Percentiles rank a stretch among this genome's conserved stretches.
phyloP scores from a whole-genome alignment of 495 filamentous ascomycete species.

The Tuber calosporum region DNA sequence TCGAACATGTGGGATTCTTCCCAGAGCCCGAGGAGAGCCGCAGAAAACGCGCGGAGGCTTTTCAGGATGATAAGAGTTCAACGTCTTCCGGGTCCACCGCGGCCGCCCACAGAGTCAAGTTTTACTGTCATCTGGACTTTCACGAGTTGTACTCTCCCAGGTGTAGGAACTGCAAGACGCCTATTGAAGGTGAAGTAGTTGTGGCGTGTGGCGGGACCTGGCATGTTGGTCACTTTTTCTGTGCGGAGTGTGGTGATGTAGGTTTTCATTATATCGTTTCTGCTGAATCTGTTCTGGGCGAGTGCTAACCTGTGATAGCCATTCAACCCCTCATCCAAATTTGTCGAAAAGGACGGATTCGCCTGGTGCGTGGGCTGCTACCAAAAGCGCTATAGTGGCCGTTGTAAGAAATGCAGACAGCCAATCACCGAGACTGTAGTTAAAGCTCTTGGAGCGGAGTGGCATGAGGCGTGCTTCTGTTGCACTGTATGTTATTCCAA shows the following conservation, averaged over 20 bases:
- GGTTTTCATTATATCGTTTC: constrained; percentile 22
- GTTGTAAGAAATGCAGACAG: constrained; percentile 75
- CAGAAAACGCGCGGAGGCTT: constrained; percentile 60
- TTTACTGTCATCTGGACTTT: constrained; percentile 97
- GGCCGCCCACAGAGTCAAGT: constrained; percentile 64
- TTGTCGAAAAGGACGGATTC: constrained; percentile 95
- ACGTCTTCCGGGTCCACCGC: constrained; percentile 48
- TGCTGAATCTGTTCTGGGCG: constrained; percentile 14
- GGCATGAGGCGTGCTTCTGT: constrained; percentile 87
- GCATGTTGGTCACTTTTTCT: constrained; percentile 99
- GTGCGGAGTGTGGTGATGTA: constrained; percentile 93
- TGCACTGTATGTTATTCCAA: constrained; percentile 50
- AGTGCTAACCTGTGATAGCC: constrained; percentile 20
- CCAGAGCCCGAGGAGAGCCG: constrained; percentile 72
- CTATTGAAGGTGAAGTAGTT: constrained; percentile 93
- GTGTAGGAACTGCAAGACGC: constrained; percentile 94
- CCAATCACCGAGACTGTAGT: constrained; percentile 83
- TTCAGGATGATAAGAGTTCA: constrained; percentile 49
- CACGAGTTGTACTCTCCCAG: constrained; percentile 88
- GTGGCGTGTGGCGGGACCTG: constrained; percentile 89
- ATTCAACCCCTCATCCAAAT: constrained; percentile 40
- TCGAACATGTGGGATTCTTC: constrained; percentile 94
- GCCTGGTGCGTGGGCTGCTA: constrained; percentile 95
- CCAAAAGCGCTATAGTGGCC: constrained; percentile 77
- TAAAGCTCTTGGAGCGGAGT: constrained; percentile 79